Percentiles rank a stretch among this genome's conserved stretches.
Evolutionary conservation across 2,329 filamentous ascomycete species (phyloP).

Genomic region (Teratosphaeria epicoccoides): DNA sequence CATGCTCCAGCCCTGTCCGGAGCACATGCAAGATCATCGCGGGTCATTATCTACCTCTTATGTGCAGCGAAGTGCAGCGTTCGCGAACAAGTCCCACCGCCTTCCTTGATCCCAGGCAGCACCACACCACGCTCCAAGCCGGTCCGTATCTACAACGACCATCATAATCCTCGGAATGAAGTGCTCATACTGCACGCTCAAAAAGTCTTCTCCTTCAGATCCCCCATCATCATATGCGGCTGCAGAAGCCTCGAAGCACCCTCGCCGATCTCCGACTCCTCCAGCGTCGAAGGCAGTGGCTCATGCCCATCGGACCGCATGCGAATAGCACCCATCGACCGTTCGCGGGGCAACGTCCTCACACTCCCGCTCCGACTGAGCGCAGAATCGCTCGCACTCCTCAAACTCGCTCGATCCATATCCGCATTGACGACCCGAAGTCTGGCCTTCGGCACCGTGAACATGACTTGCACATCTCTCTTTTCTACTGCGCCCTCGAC

Average conservation of each 20-base stretch:
- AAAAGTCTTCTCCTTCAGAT: slow-evolving; percentile 3
- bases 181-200: neutral
- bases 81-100: neutral
- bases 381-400: slow-evolving; percentile 24
- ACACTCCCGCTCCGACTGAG: slow-evolving; percentile 9
- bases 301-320: slow-evolving; percentile 3
- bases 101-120: too few species aligned
- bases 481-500: slow-evolving; percentile 38
- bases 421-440: slow-evolving; percentile 83
- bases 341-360: slow-evolving; percentile 3
- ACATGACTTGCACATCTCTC: slow-evolving; percentile 55
- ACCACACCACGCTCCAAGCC: neutral
- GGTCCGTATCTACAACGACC: neutral
- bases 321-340: slow-evolving; percentile 1
- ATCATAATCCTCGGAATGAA: neutral
- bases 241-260: neutral
- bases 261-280: slow-evolving; percentile 2
- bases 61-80: too few species aligned
- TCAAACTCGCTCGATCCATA: slow-evolving; percentile 30
- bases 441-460: slow-evolving; percentile 80
- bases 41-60: too few species aligned
- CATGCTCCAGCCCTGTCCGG: too few species aligned
- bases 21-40: too few species aligned
- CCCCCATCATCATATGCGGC: neutral
- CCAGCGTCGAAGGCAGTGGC: slow-evolving; percentile 4